A percentile compares a stretch with the other conserved stretches of the same genome.
Evolutionary conservation across 805 yeast species (phyloP).

Genomic region (Tetrapisispora namnaoensis): DNA sequence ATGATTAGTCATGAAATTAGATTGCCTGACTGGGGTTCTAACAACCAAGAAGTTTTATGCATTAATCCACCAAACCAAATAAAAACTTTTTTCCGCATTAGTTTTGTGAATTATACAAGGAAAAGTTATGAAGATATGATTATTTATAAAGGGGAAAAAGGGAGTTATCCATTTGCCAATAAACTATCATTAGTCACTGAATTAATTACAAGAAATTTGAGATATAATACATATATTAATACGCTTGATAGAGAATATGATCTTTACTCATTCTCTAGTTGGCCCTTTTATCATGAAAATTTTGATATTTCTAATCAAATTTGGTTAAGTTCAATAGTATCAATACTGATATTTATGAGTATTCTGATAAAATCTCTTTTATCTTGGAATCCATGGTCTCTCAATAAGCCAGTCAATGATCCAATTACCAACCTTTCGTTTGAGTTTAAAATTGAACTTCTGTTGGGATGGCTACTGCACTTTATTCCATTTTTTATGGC

Average conservation of each 20-base stretch:
- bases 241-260: constrained; percentile 6
- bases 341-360: constrained; percentile 5
- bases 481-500: constrained; percentile 15
- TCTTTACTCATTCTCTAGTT: constrained; percentile 5
- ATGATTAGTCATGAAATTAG: constrained; percentile 62
- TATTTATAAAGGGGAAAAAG: not conserved
- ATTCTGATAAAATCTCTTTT: constrained; percentile 1
- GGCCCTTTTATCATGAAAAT: constrained; percentile 13
- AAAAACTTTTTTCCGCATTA: constrained; percentile 1
- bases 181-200: constrained; percentile 1
- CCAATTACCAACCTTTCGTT: constrained; percentile 5
- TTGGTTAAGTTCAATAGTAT: constrained; percentile 14
- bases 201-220: constrained; percentile 9
- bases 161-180: not conserved
- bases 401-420: not conserved
- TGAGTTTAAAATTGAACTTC: constrained; percentile 13
- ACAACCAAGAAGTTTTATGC: constrained; percentile 85
- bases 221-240: constrained; percentile 15
- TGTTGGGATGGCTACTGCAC: constrained; percentile 25
- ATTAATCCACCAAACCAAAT: constrained; percentile 47
- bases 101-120: not conserved
- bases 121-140: no score
- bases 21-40: constrained; percentile 78
- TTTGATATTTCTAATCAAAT: constrained; percentile 6
- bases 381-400: constrained; percentile 15